Evolutionary conservation across 2,329 filamentous ascomycete species (phyloP), one percentile per base, ranked within the genome.

Genomic region (Cytospora mali): DNA sequence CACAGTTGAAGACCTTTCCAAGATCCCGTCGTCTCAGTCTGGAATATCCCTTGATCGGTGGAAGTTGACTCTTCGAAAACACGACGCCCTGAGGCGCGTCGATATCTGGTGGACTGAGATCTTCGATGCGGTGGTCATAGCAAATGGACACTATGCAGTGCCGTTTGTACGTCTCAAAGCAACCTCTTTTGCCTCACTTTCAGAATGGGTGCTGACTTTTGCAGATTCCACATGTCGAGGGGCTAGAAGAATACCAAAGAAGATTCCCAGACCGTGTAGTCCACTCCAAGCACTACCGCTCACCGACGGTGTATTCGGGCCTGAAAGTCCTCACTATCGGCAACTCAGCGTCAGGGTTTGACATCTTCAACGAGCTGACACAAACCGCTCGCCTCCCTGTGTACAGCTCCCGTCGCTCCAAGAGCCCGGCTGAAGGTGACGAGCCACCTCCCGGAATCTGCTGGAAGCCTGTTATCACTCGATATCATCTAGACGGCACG

Each of bases 81-180:
- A 81, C 49, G 80, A 84, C 56, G 66, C 75, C 0, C 67, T 75
- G 1, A 72, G 74, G 1, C 71, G 77, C 10, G 73, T 81, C 0
- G 83, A 86, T 61, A 52, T 77, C 1, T 85, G 83, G 83, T 84
- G 83, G 81, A 74, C 80, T 54, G 81, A 85, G 29, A 66, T 71
- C 0, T 85, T 83, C 33, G 77, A 80, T 52, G 78, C 78, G 0
- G 74, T 80, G 0, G 61, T 80, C 1, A 62, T 80, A 2, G 77
- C 77, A 1, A 80, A 78, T 13, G 78, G 78, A 0, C 78, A 80
- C 54, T 80, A 80, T 29, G 75, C 77, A 0, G 70, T 80, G 3
- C 79, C 79, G 2, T 76, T 76, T 66, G 81, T 84, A 75, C 1
- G 58, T 49, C n/a, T 75, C 60, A 1, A 28, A 11, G 11, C 21